These are phyloP conservation scores for Castanea sativa DNA, from an alignment of 306 rosid genomes.

Conservation along the genomic window DNA sequence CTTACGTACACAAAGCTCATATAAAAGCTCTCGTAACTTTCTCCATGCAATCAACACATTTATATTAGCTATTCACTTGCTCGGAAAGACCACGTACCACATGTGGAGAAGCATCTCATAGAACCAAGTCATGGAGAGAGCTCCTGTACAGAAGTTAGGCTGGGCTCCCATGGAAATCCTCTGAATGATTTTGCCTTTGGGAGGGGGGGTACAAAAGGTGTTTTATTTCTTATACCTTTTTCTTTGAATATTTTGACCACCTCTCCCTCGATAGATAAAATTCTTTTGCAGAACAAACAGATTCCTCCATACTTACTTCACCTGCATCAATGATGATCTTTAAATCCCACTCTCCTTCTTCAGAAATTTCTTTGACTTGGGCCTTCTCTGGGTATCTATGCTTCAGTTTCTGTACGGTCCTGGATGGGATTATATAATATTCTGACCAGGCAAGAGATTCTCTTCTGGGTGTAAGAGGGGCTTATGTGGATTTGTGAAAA, in stretches of 20 bases:
- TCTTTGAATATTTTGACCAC: constrained; percentile 18
- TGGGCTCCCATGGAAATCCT: constrained; percentile 61
- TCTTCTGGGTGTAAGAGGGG: constrained; percentile 52
- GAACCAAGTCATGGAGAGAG: constrained; percentile 52
- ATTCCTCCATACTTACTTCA: constrained; percentile 32
- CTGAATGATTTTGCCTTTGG: constrained; percentile 39
- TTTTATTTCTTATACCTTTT: constrained; percentile 43
- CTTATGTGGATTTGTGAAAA: constrained; percentile 58
- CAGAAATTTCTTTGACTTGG: constrained; percentile 8
- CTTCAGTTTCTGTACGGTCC: constrained; percentile 54
- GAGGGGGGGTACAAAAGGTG: constrained; percentile 60
- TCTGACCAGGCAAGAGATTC: constrained; percentile 57
- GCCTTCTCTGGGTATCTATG: constrained; percentile 25
- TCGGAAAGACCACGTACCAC: constrained; percentile 5
- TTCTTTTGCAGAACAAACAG: constrained; percentile 39
- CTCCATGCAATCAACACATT: not conserved
- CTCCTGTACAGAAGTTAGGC: constrained; percentile 61
- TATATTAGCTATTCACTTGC: constrained; percentile 3
- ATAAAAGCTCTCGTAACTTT: too few relatives aligned
- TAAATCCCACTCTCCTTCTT: constrained; percentile 17
- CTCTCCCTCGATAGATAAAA: constrained; percentile 29
- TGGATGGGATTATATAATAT: constrained; percentile 45
- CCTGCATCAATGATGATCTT: constrained; percentile 27
- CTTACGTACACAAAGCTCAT: too few relatives aligned
- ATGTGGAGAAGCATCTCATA: not conserved